Evolutionary conservation across 345 rosid genomes (phyloP), one percentile per base, ranked within the genome.

Genomic region (Boechera retrofracta): DNA sequence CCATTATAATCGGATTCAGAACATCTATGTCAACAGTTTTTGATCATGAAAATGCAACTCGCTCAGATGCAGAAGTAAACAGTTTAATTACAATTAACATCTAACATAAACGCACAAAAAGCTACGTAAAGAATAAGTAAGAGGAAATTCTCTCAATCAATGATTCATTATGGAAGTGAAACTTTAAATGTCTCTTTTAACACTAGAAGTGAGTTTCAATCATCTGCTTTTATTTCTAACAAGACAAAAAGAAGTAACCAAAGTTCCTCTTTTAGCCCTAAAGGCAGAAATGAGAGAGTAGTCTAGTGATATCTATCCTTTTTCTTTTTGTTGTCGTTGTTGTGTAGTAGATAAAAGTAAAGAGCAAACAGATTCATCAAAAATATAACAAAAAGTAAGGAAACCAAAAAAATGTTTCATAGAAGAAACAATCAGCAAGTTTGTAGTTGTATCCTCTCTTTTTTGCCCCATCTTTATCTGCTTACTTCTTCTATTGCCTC

Each of bases 231-330:
- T 60, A 15, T 21, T 54, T 68, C 62, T 63, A 41, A 29, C 42
- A 69, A 44, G 52, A 52, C 7, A 31, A 53, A 69, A 76, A 52
- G 32, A n/a, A 62, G 54, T 18, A 58, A 54, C 71, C 70, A 70
- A 64, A 70, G 66, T 54, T 70, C n/a, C 64, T 70, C 52, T 70
- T 44, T 69, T 7, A 52, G 64, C 80, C 66, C 75, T 69, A 63
- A 63, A 69, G 71, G 66, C 75, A 77, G 71, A 76, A 61, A 54
- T 62, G 70, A 62, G 56, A 62, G 49, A 62, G 32, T 35, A 15
- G 26, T 69, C 64, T 33, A 45, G 16, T 44, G 8, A 51, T 66
- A 56, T 66, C 59, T 66, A 32, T 44, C 57, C 29, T 26, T 13
- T 24, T 64, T 49, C 7, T 15, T 16, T 31, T 10, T 61, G 10